Conservation (phyloP, 805 yeast genomes). For the Candida sanyiensis region DNA sequence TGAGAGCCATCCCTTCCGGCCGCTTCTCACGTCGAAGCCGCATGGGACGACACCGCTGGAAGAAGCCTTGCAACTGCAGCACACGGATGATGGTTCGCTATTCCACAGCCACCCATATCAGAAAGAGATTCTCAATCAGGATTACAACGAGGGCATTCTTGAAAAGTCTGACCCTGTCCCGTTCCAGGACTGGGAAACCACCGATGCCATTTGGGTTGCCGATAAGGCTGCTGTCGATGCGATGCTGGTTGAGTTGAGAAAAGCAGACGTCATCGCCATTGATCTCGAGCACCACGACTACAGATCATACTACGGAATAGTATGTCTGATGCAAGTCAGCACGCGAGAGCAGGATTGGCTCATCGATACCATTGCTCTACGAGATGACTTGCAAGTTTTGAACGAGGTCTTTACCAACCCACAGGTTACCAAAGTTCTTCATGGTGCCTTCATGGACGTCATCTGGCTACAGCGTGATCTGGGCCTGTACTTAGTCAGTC, state of each 20-base stretch:
- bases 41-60: constrained; percentile 53
- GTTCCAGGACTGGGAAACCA: constrained; percentile 58
- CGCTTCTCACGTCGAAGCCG: constrained; percentile 68
- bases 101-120: constrained; percentile 80
- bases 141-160: constrained; percentile 58
- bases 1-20: constrained; percentile 69
- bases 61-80: constrained; percentile 39
- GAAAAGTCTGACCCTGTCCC: constrained; percentile 40
- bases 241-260: constrained; percentile 50
- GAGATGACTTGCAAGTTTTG: constrained; percentile 62
- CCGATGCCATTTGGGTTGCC: constrained; percentile 70
- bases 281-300: constrained; percentile 96
- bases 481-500: constrained; percentile 81
- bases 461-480: constrained; percentile 95
- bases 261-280: constrained; percentile 67
- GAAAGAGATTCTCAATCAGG: constrained; percentile 61
- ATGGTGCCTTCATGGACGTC: constrained; percentile 96
- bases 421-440: constrained; percentile 75
- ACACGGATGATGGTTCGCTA: constrained; percentile 39
- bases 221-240: constrained; percentile 41
- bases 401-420: constrained; percentile 83
- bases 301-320: constrained; percentile 84
- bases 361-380: constrained; percentile 73
- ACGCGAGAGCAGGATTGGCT: constrained; percentile 78
- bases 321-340: constrained; percentile 89